Conservation (phyloP, 2,329 filamentous ascomycete genomes). For the Penicillium sp. region DNA sequence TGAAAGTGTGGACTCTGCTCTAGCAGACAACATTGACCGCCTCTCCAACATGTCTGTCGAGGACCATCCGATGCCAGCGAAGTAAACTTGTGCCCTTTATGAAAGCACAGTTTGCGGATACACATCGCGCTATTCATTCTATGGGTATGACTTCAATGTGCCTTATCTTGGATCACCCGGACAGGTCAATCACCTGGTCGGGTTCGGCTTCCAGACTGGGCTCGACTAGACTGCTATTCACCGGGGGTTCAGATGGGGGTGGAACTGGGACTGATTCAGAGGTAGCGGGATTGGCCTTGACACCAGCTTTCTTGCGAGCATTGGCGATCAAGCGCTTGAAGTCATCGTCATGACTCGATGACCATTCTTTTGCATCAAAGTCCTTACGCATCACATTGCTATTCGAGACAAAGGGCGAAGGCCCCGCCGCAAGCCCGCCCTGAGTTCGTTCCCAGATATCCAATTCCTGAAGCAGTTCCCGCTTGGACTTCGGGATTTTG, state of each 20-base stretch:
- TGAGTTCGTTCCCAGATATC: slow-evolving; percentile 85
- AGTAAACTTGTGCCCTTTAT: slow-evolving; percentile 10
- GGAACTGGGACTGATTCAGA: slow-evolving; percentile 21
- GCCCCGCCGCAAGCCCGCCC: slow-evolving; percentile 57
- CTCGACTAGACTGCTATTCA: slow-evolving; percentile 5
- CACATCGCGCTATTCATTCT: not conserved
- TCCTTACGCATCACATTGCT: slow-evolving; percentile 76
- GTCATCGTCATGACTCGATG: slow-evolving; percentile 67
- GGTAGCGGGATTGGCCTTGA: slow-evolving; percentile 28
- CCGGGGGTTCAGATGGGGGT: not conserved
- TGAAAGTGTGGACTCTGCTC: slow-evolving; percentile 31
- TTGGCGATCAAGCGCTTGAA: slow-evolving; percentile 79
- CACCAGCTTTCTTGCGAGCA: slow-evolving; percentile 60
- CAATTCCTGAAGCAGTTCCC: slow-evolving; percentile 74
- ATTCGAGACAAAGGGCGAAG: slow-evolving; percentile 20
- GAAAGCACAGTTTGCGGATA: not conserved
- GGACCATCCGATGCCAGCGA: slow-evolving; percentile 29
- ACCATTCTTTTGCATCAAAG: slow-evolving; percentile 80
- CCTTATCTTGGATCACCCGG: slow-evolving; percentile 9
- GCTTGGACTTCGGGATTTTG: slow-evolving; percentile 66
- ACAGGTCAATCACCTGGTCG: slow-evolving; percentile 3
- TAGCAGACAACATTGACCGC: slow-evolving; percentile 42
- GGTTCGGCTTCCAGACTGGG: slow-evolving; percentile 1
- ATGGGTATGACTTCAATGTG: not conserved
- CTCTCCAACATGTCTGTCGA: slow-evolving; percentile 46